Percentiles rank a stretch among this genome's conserved stretches.
phyloP scores from a whole-genome alignment of 2,329 filamentous ascomycete genomes.

The Ceratocystis papillata region DNA sequence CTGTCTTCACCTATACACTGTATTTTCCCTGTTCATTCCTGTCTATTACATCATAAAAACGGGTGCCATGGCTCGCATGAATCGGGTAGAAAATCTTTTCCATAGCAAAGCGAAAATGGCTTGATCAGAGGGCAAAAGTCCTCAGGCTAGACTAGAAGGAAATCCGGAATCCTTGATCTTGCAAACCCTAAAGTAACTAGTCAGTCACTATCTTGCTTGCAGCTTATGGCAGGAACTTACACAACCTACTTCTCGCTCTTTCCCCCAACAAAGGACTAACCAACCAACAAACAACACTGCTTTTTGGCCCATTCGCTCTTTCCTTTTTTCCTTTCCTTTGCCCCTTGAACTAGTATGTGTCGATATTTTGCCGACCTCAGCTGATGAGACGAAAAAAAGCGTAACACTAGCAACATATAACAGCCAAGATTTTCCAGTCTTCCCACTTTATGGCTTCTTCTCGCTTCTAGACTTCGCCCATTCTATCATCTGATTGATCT shows the following conservation, averaged over 20 bases:
- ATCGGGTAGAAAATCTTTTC: background rate
- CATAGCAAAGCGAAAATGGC: background rate
- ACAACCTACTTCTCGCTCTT: background rate
- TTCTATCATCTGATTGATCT: conserved; percentile 5
- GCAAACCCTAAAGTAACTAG: background rate
- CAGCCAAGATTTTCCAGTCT: background rate
- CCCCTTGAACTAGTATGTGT: background rate
- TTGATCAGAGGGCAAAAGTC: background rate
- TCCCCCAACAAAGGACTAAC: conserved; percentile 9
- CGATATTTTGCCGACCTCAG: conserved; percentile 10
- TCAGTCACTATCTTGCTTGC: background rate
- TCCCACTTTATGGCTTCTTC: background rate
- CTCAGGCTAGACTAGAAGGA: background rate
- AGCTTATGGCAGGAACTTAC: background rate
- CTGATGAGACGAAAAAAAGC: background rate
- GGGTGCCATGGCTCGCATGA: conserved; percentile 3
- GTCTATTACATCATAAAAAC: background rate
- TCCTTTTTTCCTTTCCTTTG: background rate
- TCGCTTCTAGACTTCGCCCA: background rate
- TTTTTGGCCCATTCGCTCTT: background rate
- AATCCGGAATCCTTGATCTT: background rate
- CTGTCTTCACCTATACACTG: background rate
- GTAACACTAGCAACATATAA: background rate
- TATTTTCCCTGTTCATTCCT: background rate
- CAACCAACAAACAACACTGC: background rate